Evolutionary conservation across 1,284 basidiomycete species (phyloP).

Genomic region (Pyrrhoderma noxium): DNA sequence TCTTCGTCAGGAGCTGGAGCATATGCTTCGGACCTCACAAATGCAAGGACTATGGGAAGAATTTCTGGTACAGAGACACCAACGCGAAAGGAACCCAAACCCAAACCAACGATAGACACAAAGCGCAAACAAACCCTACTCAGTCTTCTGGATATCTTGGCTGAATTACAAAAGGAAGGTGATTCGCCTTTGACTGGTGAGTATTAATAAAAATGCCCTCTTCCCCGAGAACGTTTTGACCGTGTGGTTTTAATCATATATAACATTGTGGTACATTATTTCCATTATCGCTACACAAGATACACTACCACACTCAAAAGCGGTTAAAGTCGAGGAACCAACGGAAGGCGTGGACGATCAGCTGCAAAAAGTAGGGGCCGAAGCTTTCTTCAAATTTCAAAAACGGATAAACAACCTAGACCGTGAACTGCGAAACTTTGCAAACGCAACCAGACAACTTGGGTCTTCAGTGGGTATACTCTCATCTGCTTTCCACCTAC

Average conservation of each 20-base stretch:
- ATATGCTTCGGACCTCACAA: slow-evolving; percentile 8
- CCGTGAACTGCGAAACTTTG: slow-evolving; percentile 65
- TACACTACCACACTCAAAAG: slow-evolving; percentile 6
- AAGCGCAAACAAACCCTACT: slow-evolving; percentile 55
- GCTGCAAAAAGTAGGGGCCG: slow-evolving; percentile 54
- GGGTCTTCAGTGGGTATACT: slow-evolving; percentile 68
- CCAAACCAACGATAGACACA: slow-evolving; percentile 11
- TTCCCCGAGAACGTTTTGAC: not conserved
- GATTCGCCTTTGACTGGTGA: slow-evolving; percentile 1
- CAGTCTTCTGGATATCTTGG: slow-evolving; percentile 53
- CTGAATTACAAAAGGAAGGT: slow-evolving; percentile 46
- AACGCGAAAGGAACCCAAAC: slow-evolving; percentile 12
- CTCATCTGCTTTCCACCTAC: slow-evolving; percentile 59
- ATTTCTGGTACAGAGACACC: slow-evolving; percentile 5
- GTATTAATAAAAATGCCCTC: not conserved
- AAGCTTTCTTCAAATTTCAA: slow-evolving; percentile 54
- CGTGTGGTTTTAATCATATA: not conserved
- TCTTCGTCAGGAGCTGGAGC: not conserved
- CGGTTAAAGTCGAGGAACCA: slow-evolving; percentile 5
- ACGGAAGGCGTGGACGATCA: slow-evolving; percentile 61
- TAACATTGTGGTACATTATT: too few relatives aligned
- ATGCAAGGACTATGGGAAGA: slow-evolving; percentile 7
- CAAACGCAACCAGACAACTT: slow-evolving; percentile 63
- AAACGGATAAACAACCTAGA: slow-evolving; percentile 54
- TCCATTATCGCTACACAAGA: not conserved